Percentiles rank a stretch among this genome's conserved stretches.
These are phyloP conservation scores for Suillus sp. DNA, from an alignment of 768 basidiomycete genomes.

Conservation along the genomic window DNA sequence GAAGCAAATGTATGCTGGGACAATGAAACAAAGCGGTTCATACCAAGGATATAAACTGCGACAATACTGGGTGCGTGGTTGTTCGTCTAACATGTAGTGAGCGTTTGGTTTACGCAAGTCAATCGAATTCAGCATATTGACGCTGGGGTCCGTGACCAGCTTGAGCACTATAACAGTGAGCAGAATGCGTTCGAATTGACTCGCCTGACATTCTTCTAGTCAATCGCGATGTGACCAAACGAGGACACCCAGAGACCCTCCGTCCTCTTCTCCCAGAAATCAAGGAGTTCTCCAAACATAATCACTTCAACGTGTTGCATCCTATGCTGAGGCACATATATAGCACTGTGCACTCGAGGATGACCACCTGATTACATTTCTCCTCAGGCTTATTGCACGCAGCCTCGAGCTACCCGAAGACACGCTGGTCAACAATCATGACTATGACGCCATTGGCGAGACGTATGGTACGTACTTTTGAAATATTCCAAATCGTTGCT, in stretches of 20 bases:
- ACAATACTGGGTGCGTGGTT: slow-evolving; percentile 45
- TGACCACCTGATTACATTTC: background rate
- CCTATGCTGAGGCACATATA: slow-evolving; percentile 44
- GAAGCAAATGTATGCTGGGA: slow-evolving; percentile 41
- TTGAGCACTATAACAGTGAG: slow-evolving; percentile 66
- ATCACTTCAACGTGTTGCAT: slow-evolving; percentile 53
- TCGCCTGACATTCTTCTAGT: slow-evolving; percentile 36
- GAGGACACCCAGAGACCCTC: slow-evolving; percentile 50
- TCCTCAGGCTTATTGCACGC: slow-evolving; percentile 46
- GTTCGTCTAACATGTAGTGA: background rate
- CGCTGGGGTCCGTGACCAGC: slow-evolving; percentile 61
- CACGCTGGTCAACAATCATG: slow-evolving; percentile 49
- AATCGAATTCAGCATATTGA: slow-evolving; percentile 52
- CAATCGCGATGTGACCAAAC: slow-evolving; percentile 49
- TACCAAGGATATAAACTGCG: slow-evolving; percentile 57
- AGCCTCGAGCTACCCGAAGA: slow-evolving; percentile 60
- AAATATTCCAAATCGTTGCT: background rate
- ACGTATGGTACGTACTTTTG: slow-evolving; percentile 38
- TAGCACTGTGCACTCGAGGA: background rate
- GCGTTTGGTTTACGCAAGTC: background rate
- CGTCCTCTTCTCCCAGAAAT: slow-evolving; percentile 57
- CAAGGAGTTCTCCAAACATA: slow-evolving; percentile 49
- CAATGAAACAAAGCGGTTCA: slow-evolving; percentile 47
- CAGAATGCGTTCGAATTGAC: background rate
- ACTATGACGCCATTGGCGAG: slow-evolving; percentile 43